Evolutionary conservation across 257 asterid species (phyloP).

Genomic region (Leonotis leonurus): DNA sequence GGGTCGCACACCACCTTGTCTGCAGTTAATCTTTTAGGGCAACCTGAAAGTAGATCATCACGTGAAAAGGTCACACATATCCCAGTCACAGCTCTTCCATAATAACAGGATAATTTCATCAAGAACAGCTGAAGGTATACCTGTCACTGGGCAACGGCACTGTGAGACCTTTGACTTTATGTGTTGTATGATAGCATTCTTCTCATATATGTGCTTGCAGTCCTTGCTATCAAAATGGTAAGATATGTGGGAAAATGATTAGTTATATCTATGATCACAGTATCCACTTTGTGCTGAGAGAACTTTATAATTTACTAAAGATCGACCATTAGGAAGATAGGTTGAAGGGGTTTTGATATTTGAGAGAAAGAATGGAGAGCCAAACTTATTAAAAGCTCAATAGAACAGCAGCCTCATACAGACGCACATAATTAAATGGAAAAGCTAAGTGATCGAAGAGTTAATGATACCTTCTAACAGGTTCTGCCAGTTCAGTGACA

Average conservation of each 20-base stretch:
- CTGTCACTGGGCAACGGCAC: constrained; percentile 74
- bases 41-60: constrained; percentile 41
- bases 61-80: not conserved
- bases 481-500: constrained; percentile 62
- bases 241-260: not conserved
- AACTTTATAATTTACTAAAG: not conserved
- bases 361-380: not conserved
- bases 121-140: constrained; percentile 25
- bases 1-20: constrained; percentile 64
- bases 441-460: not conserved
- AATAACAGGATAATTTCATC: not conserved
- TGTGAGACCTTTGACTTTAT: constrained; percentile 32
- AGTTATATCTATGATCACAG: not conserved
- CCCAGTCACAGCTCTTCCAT: not conserved
- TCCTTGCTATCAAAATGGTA: constrained; percentile 47
- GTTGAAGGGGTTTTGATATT: not conserved
- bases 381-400: not conserved
- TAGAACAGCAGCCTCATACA: not conserved
- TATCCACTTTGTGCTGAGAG: not conserved
- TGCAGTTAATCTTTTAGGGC: constrained; percentile 48
- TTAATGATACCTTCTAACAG: constrained; percentile 66
- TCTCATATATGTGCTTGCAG: constrained; percentile 92
- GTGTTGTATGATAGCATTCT: constrained; percentile 45
- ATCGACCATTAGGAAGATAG: not conserved
- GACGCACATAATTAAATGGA: constrained; percentile 4